A percentile compares a stretch with the other conserved stretches of the same genome.
phyloP scores from a whole-genome alignment of 2,329 filamentous ascomycete genomes.

The Zymoseptoria tritici region DNA sequence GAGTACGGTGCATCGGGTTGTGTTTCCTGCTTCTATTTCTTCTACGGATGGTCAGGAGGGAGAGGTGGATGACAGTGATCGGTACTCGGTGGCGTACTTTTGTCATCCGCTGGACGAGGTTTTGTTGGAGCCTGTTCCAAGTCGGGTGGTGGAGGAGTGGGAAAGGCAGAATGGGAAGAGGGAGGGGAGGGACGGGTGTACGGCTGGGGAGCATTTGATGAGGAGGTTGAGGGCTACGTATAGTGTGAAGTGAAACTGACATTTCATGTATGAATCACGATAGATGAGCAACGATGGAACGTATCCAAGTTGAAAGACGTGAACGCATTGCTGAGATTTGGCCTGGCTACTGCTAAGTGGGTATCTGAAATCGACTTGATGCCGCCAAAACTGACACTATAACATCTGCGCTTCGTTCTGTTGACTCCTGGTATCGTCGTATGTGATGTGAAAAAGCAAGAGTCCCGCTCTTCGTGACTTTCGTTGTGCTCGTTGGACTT shows the following conservation, averaged over 20 bases:
- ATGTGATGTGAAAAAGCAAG: neutral
- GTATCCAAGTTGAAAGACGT: neutral
- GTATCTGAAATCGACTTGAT: neutral
- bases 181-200: constrained; percentile 41
- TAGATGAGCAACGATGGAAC: neutral
- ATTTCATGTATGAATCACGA: neutral
- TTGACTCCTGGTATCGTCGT: neutral
- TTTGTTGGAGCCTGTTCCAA: constrained; percentile 49
- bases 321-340: neutral
- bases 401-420: neutral
- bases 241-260: constrained; percentile 27
- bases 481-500: neutral
- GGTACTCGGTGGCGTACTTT: constrained; percentile 45
- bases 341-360: neutral
- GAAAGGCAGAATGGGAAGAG: constrained; percentile 23
- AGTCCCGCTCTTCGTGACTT: neutral
- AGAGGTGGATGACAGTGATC: constrained; percentile 24
- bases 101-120: constrained; percentile 54
- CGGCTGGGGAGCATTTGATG: constrained; percentile 53
- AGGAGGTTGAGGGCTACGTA: constrained; percentile 53
- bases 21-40: constrained; percentile 49
- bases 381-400: neutral
- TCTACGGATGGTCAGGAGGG: neutral
- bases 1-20: constrained; percentile 81
- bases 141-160: constrained; percentile 39